phyloP scores from a whole-genome alignment of 495 filamentous ascomycete species.

The Aspergillus funiculosus region DNA sequence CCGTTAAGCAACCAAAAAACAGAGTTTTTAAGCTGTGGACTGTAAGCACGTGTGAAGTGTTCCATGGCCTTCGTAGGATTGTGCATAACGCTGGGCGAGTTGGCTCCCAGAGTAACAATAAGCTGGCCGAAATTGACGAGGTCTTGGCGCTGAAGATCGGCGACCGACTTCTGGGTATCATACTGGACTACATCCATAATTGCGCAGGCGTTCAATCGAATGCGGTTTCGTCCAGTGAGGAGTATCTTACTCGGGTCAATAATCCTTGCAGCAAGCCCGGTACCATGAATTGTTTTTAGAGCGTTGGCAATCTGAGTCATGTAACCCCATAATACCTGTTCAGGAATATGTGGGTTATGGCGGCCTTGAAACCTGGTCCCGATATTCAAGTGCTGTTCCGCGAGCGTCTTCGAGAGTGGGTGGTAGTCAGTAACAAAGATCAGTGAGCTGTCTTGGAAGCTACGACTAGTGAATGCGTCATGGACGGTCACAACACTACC shows the following conservation, averaged over 20 bases:
- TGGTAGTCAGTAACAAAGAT: slow-evolving; percentile 93
- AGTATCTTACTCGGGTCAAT: slow-evolving; percentile 82
- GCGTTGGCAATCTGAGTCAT: slow-evolving; percentile 88
- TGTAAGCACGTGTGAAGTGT: slow-evolving; percentile 65
- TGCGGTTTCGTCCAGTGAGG: slow-evolving; percentile 60
- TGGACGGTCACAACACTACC: slow-evolving; percentile 80
- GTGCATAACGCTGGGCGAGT: slow-evolving; percentile 51
- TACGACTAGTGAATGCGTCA: slow-evolving; percentile 87
- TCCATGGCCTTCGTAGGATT: slow-evolving; percentile 61
- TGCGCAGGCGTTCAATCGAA: slow-evolving; percentile 83
- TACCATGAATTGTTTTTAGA: slow-evolving; percentile 76
- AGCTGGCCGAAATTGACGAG: slow-evolving; percentile 80
- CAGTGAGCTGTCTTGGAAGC: slow-evolving; percentile 90
- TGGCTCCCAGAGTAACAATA: slow-evolving; percentile 69
- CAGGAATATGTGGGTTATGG: slow-evolving; percentile 52
- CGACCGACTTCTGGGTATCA: slow-evolving; percentile 57
- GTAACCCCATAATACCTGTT: slow-evolving; percentile 84
- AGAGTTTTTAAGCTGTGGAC: slow-evolving; percentile 63
- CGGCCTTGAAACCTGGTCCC: slow-evolving; percentile 49
- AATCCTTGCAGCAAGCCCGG: slow-evolving; percentile 74
- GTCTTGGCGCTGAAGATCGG: slow-evolving; percentile 81
- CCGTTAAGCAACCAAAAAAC: slow-evolving; percentile 68
- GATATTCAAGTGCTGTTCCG: slow-evolving; percentile 70
- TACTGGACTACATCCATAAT: slow-evolving; percentile 82
- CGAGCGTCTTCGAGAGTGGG: slow-evolving; percentile 82